These are phyloP conservation scores for Volutella citrinella DNA, from an alignment of 2,329 filamentous ascomycete species.

Conservation along the genomic window DNA sequence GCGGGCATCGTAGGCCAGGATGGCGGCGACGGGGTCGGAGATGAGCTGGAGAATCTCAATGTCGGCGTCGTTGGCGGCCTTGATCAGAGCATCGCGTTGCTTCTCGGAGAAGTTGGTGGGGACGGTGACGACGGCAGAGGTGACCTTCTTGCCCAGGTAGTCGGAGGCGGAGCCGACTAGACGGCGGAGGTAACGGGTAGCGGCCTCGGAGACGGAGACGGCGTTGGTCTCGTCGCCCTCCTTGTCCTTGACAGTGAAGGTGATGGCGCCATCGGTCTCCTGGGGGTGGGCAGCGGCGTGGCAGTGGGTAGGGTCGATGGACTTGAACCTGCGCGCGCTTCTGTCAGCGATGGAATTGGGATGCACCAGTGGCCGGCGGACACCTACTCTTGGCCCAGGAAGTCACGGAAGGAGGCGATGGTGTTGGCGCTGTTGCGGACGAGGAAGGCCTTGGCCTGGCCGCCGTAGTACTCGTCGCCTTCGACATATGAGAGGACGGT, in stretches of 20 bases:
- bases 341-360: slow-evolving; percentile 1
- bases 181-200: slow-evolving; percentile 80
- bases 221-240: slow-evolving; percentile 59
- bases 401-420: slow-evolving; percentile 93
- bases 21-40: slow-evolving; percentile 82
- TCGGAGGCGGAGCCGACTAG: slow-evolving; percentile 82
- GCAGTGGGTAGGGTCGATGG: slow-evolving; percentile 92
- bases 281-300: slow-evolving; percentile 90
- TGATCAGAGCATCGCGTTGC: slow-evolving; percentile 77
- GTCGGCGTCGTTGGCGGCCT: slow-evolving; percentile 75
- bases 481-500: slow-evolving; percentile 91
- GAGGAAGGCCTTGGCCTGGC: slow-evolving; percentile 91
- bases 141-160: slow-evolving; percentile 89
- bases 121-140: slow-evolving; percentile 89
- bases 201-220: slow-evolving; percentile 74
- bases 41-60: slow-evolving; percentile 92
- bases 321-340: slow-evolving; percentile 65
- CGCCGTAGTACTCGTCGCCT: slow-evolving; percentile 94
- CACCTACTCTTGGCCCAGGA: slow-evolving; percentile 92
- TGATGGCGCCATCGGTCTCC: slow-evolving; percentile 67
- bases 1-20: slow-evolving; percentile 87
- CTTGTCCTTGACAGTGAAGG: slow-evolving; percentile 82
- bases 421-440: slow-evolving; percentile 92
- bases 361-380: too few relatives aligned
- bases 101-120: slow-evolving; percentile 90